Evolutionary conservation across 2,329 filamentous ascomycete species (phyloP), one percentile per base, ranked within the genome.

Genomic region (Beauveria bassiana): DNA sequence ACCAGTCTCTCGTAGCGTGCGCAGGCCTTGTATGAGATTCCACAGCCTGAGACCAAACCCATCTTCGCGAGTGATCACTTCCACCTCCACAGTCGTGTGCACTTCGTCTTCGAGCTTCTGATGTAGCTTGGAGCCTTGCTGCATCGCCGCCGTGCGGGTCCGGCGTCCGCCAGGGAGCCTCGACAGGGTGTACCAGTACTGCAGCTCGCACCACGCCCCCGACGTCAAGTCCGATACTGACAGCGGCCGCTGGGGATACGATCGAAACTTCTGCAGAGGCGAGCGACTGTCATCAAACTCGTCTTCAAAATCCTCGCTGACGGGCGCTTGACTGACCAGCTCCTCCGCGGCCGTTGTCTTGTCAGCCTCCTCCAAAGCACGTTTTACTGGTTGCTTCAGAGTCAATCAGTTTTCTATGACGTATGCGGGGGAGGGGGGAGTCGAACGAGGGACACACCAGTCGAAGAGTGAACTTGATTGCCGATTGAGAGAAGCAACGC

Each of bases 121-220:
- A 67, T 99, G 95, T 12, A 98, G 84, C 43, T 81, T 85, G 43
- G 85, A 87, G 0, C 95, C 95, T 59, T 85, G 82, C 70, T 86
- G 88, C 95, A 99, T 99, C 0, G 91, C 91, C 2, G 83, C 74
- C 0, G 93, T 98, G 40, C 80, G 80, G 59, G 83, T 88, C 71
- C 89, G 93, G 62, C 84, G 84, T 1, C 93, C 95, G 69, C 88
- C 78, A 0, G 81, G 82, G 4, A 84, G 85, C 60, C 85, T 86
- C 3, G 87, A 90, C 60, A 99, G 80, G 0, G 86, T 90, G 75
- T 96, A 97, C 79, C 86, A 92, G 69, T 96, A 96, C 72, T 98
- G 93, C 63, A 98, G 74, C 74, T 99, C 93, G 72, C 95, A 99
- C 95, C 95, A 99, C 8, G 93, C 88, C 2, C 93, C 93, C 1